These are phyloP conservation scores for Annona squamosa DNA, from an alignment of 164 flowering plant genomes.

Conservation along the genomic window DNA sequence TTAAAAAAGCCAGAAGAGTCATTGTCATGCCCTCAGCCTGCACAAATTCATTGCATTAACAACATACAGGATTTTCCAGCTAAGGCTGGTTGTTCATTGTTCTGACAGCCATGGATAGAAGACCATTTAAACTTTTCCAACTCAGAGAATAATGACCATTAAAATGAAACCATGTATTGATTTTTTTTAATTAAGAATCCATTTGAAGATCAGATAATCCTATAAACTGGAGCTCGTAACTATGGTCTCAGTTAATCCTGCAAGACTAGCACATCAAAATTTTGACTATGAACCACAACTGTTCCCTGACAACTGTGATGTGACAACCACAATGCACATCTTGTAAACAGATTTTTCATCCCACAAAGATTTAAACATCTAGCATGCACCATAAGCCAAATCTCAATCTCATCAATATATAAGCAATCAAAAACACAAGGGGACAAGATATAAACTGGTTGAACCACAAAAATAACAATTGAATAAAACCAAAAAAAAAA, in stretches of 20 bases:
- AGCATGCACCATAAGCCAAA: neutral
- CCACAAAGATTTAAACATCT: too few relatives aligned
- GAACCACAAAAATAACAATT: too few relatives aligned
- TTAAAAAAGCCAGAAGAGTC: neutral
- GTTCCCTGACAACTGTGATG: neutral
- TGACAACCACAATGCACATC: neutral
- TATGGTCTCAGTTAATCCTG: neutral
- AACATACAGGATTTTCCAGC: neutral
- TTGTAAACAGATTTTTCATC: neutral
- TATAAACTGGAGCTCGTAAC: neutral
- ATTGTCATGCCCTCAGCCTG: neutral
- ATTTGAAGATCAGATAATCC: neutral
- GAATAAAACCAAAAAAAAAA: neutral
- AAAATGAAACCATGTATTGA: neutral
- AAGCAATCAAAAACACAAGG: neutral
- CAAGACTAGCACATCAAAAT: neutral
- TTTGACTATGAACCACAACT: neutral
- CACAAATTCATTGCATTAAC: too few relatives aligned
- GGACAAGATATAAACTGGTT: neutral
- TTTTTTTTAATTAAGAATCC: neutral
- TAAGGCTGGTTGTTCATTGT: neutral
- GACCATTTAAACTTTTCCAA: neutral
- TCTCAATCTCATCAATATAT: neutral
- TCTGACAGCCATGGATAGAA: neutral
- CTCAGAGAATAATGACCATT: neutral